A percentile compares a stretch with the other conserved stretches of the same genome.
These are phyloP conservation scores for Aeschynomene evenia DNA, from an alignment of 306 rosid genomes.

Conservation along the genomic window DNA sequence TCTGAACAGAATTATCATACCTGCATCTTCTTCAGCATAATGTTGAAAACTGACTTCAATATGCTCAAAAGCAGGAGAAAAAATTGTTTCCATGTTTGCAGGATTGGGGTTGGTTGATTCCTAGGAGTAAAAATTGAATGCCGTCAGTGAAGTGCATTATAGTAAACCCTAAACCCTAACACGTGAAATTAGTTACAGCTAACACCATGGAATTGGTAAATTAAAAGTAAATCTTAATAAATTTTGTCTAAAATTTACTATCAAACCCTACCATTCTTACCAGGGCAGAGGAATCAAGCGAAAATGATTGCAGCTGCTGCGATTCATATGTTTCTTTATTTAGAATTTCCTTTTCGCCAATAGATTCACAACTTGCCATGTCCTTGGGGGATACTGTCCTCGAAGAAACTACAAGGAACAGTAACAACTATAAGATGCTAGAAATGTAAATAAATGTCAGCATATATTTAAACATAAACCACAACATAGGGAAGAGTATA, in stretches of 20 bases:
- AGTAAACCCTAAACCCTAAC: too few species aligned
- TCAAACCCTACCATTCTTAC: constrained; percentile 52
- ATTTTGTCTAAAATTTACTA: constrained; percentile 12
- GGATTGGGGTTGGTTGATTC: constrained; percentile 45
- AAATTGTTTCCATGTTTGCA: constrained; percentile 59
- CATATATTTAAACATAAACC: constrained; percentile 5
- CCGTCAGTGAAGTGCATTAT: constrained; percentile 2
- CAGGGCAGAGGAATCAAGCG: constrained; percentile 42
- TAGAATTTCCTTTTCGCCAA: constrained; percentile 38
- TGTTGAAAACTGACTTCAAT: constrained; percentile 48
- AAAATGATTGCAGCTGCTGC: constrained; percentile 39
- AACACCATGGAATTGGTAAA: constrained; percentile 11
- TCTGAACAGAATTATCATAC: constrained; percentile 38
- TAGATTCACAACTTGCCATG: constrained; percentile 44
- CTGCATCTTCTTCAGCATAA: constrained; percentile 48
- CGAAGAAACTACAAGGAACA: constrained; percentile 52
- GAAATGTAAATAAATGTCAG: constrained; percentile 10
- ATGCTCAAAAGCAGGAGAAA: constrained; percentile 77
- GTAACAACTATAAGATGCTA: constrained; percentile 31
- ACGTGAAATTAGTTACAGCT: too few species aligned
- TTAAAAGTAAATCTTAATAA: constrained; percentile 22
- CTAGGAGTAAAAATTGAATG: constrained; percentile 40
- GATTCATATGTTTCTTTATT: constrained; percentile 45
- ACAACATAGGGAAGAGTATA: constrained; percentile 10
- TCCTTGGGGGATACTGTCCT: constrained; percentile 43